phyloP scores from a whole-genome alignment of 1,284 basidiomycete genomes.

The Cutaneotrichosporon daszewskae region DNA sequence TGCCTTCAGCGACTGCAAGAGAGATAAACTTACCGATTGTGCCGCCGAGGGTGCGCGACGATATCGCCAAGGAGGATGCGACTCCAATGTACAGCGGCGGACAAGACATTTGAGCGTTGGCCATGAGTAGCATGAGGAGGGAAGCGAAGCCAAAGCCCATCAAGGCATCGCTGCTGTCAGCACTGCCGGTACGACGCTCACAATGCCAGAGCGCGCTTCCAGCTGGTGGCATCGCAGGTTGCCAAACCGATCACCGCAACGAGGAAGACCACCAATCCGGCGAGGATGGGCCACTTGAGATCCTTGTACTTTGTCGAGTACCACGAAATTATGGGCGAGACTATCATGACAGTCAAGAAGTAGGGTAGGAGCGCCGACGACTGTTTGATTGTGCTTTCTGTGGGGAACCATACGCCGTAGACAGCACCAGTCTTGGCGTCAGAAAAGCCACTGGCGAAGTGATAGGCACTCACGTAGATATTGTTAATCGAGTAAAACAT shows the following conservation, averaged over 20 bases:
- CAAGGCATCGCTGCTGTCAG: constrained; percentile 10
- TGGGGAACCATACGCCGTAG: too few relatives aligned
- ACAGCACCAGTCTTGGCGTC: constrained; percentile 7
- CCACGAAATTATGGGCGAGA: too few relatives aligned
- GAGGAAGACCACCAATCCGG: constrained; percentile 15
- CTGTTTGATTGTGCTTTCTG: constrained; percentile 8
- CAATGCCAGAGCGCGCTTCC: neutral
- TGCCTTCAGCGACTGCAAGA: too few relatives aligned
- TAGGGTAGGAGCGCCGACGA: constrained; percentile 5
- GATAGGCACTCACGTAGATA: constrained; percentile 11
- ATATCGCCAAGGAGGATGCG: too few relatives aligned
- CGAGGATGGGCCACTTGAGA: constrained; percentile 8
- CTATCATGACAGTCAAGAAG: too few relatives aligned
- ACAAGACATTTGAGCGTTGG: constrained; percentile 18
- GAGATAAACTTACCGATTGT: too few relatives aligned
- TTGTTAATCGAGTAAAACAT: constrained; percentile 11
- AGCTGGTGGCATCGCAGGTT: neutral
- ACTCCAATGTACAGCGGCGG: too few relatives aligned
- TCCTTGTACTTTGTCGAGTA: too few relatives aligned
- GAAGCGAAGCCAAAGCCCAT: constrained; percentile 20
- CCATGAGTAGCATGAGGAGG: constrained; percentile 21
- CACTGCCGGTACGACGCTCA: constrained; percentile 9
- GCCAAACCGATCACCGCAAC: constrained; percentile 12
- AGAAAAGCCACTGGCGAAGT: neutral
- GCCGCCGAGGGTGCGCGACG: too few relatives aligned